phyloP scores from a whole-genome alignment of 2,329 filamentous ascomycete genomes.

The Paracoccidioides brasiliensis region DNA sequence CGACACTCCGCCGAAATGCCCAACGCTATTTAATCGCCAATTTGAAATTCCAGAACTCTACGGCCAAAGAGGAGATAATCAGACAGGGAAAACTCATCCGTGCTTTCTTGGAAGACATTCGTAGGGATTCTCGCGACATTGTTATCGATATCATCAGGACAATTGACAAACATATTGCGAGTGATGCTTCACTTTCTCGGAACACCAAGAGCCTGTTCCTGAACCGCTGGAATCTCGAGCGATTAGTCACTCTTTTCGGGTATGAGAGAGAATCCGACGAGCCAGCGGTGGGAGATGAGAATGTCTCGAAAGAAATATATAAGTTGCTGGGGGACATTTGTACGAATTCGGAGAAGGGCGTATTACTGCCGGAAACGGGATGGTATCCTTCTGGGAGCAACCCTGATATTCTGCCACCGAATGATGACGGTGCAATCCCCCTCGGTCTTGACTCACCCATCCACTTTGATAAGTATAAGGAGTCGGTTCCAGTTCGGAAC shows the following conservation, averaged over 20 bases:
- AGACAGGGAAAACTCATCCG: conserved; percentile 57
- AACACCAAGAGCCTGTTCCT: conserved; percentile 63
- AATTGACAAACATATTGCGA: conserved; percentile 57
- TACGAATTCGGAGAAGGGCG: conserved; percentile 57
- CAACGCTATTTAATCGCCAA: conserved; percentile 68
- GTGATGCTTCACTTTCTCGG: conserved; percentile 59
- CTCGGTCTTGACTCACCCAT: conserved; percentile 56
- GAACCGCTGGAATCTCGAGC: conserved; percentile 58
- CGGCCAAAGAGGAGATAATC: conserved; percentile 70
- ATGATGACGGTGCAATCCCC: conserved; percentile 41
- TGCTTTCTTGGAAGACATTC: conserved; percentile 61
- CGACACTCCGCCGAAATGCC: conserved; percentile 71
- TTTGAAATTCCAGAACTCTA: conserved; percentile 62
- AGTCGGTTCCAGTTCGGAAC: conserved; percentile 64
- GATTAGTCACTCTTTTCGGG: conserved; percentile 59
- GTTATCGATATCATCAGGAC: conserved; percentile 61
- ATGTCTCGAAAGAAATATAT: conserved; percentile 57
- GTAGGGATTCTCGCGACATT: conserved; percentile 62
- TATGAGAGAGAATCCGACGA: conserved; percentile 37
- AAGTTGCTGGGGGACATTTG: conserved; percentile 63
- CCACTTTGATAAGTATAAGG: conserved; percentile 54
- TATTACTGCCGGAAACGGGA: conserved; percentile 64
- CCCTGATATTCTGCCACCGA: conserved; percentile 39
- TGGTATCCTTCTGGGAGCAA: conserved; percentile 66
- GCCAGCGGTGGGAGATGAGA: conserved; percentile 22